Evolutionary conservation across 495 filamentous ascomycete species (phyloP), one percentile per base, ranked within the genome.

Genomic region (Terfezia boudieri): DNA sequence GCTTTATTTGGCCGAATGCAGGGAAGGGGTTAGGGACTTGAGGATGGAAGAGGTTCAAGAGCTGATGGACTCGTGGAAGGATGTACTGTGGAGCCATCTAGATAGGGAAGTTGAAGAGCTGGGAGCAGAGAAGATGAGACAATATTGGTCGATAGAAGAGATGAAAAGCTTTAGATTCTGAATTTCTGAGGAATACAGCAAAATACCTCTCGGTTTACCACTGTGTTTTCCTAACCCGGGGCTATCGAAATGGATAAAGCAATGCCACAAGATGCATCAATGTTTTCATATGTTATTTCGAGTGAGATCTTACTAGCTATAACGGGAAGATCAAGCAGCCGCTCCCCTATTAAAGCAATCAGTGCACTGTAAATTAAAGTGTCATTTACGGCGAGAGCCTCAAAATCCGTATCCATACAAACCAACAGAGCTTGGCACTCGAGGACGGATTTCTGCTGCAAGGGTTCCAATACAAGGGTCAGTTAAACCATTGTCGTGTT

Each of bases 41-140:
- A 65, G 86, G 2, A 72, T 74, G 3, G 81, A 83, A 50, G 82
- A 88, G 63, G 16, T 59, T 56, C 53, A 50, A 46, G 37, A 36
- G 37, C 11, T 57, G 12, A 57, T 51, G 49, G 69, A 74, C 53
- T 58, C 49, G 43, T 78, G 73, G 71, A 73, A 79, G n/a, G 68
- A 71, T 17, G 81, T 86, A 52, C 62, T 89, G 41, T 80, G 82
- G 77, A 68, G 60, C 51, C 84, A 89, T 71, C 65, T 89, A 53
- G 79, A 83, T 57, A 73, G 86, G 55, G 84, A 87, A 70, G 82
- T 87, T 5, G 58, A 70, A 59, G 74, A 77, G 35, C 65, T 89
- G 4, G 73, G 75, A 5, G 82, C 86, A 49, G 84, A 90, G 63
- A 89, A 86, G 65, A 93, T 95, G 88, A 72, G 86, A 61, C 77